Evolutionary conservation across 352 stramenopile genomes (phyloP), one percentile per base, ranked within the genome.

Genomic region (Globisporangium apiculatum): DNA sequence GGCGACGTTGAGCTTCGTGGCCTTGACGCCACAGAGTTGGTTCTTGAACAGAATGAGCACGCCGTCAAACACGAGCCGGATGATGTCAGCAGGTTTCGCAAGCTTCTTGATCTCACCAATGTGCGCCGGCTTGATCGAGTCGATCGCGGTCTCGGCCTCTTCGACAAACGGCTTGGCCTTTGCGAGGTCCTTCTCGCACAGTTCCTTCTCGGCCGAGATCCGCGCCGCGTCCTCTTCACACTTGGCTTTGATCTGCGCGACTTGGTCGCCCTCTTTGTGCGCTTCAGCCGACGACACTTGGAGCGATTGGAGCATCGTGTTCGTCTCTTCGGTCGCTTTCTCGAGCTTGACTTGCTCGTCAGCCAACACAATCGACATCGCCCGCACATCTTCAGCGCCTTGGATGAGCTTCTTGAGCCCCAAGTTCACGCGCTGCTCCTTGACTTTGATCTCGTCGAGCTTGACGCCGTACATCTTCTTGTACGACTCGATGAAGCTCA

Each of bases 81-180:
- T 99, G 59, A 99, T 98, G 66, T 99, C 94, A n/a, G 91, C 92
- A 0, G 97, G 96, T 61, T 99, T 99, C 7, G 91, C 86, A 0
- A 99, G 80, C 65, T 98, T 98, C 76, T 99, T 99, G 56, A 99
- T 97, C 75, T 99, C 97, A 65, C 91, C 91, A 69, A 99, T 98
- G 67, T 99, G 91, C 6, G 90, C 89, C 8, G 95, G 94, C 68
- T 98, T 99, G 75, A 99, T 98, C 36, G 91, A 98, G 62, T 98
- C 89, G 55, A 99, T 99, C 5, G 97, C 97, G 3, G 89, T 97
- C 75, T 99, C 97, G 3, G 97, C 97, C 68, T 98, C 87, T 58
- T 99, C 95, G 7, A 99, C 91, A 66, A 98, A 98, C 14, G 97
- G 97, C 66, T 98, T 97, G 0, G 97, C 97, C 68, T 98, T 98